Base-by-base conservation (phyloP, 306 rosid genomes). In the Bauhinia variegata region DNA sequence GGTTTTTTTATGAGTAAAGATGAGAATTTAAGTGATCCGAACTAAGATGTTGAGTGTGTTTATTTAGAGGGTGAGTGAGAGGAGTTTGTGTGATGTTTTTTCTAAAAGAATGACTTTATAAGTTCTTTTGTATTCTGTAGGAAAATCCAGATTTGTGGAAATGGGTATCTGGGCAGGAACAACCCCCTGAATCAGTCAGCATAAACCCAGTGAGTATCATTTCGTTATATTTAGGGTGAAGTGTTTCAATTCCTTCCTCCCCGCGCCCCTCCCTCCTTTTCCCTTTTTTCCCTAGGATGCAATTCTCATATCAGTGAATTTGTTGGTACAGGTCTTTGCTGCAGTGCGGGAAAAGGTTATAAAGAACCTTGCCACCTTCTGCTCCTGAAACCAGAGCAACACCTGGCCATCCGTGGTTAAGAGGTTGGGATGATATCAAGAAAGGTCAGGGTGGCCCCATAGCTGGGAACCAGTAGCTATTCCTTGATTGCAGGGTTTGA, bases 351-450 rank as follows among this genome's bases (percentile, higher is more conserved):
- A 67, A 50, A 81, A 71, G 72, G 81, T 92, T 11, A 58, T 42
- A 71, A 86, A 63, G 67, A 92, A 87, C 67, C 92, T 89, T 53
- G 78, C 87, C 33, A 78, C 60, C 49, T 70, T 74, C 95, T 31
- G 80, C 95, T 52, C 88, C 91, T 0, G 88, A 82, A 80, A 89
- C 98, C 19, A 81, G 95, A 23, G 86, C 96, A 46, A 78, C 73
- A 43, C 83, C 98, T 7, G 96, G 96, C 12, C 74, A 81, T 62
- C 89, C 86, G 63, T 89, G 98, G 98, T 96, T 89, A 16, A 89
- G 96, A 68, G 98, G 96, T 32, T 92, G 96, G 98, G 98, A 89
- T 68, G 97, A 89, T 85, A 78, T 82, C 59, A 87, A 85, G 79
- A 87, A 77, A 74, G 84, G 77, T 67, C 81, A 63, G 47, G 92